Evolutionary conservation across 768 basidiomycete species (phyloP).

Genomic region (Phaeotremella fagi): DNA sequence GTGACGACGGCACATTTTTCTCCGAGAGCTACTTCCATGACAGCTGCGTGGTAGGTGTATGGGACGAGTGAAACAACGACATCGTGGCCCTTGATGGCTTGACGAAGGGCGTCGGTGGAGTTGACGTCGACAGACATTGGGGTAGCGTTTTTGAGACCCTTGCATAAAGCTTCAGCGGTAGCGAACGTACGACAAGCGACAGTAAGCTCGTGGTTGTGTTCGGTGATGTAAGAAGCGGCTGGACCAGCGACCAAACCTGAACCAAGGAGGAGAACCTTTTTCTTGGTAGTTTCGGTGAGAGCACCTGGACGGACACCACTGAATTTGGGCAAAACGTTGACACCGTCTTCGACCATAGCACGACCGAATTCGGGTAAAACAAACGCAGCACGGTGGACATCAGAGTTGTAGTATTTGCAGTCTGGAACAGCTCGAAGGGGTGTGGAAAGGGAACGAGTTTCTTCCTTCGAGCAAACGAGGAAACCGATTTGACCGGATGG

Average conservation of each 20-base stretch:
- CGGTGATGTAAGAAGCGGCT: constrained; percentile 90
- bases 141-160: constrained; percentile 63
- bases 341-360: constrained; percentile 65
- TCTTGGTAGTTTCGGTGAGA: constrained; percentile 38
- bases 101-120: constrained; percentile 66
- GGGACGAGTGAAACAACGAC: constrained; percentile 95
- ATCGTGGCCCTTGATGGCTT: constrained; percentile 76
- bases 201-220: constrained; percentile 71
- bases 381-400: constrained; percentile 77
- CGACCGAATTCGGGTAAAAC: constrained; percentile 84
- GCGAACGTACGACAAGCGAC: constrained; percentile 85
- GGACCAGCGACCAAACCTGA: constrained; percentile 93
- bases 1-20: constrained; percentile 90
- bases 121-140: constrained; percentile 76
- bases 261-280: constrained; percentile 80
- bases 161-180: constrained; percentile 65
- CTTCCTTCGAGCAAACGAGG: constrained; percentile 76
- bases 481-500: constrained; percentile 98
- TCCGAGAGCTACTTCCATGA: constrained; percentile 88
- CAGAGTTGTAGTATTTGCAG: constrained; percentile 79
- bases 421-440: constrained; percentile 67
- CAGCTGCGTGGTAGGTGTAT: constrained; percentile 80
- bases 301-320: constrained; percentile 37
- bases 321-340: constrained; percentile 53
- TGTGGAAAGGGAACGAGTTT: constrained; percentile 61